phyloP scores from a whole-genome alignment of 2,329 filamentous ascomycete species.

The Cytospora piceae region DNA sequence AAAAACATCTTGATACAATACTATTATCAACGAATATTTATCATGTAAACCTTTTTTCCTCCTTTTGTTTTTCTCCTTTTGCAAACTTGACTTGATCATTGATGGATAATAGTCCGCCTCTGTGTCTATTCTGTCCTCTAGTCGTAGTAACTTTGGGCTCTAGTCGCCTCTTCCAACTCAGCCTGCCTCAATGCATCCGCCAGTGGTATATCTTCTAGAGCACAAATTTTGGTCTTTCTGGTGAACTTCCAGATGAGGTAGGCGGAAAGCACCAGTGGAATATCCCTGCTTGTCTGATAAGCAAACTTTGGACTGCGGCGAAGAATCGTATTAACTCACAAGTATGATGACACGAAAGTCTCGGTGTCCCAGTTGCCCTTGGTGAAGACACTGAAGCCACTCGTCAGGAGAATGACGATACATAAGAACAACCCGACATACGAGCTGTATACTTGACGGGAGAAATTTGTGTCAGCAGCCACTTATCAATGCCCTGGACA shows the following conservation, averaged over 20 bases:
- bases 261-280: conserved; percentile 59
- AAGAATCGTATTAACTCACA: conserved; percentile 48
- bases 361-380: conserved; percentile 60
- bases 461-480: conserved; percentile 7
- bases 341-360: conserved; percentile 63
- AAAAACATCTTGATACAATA: too few relatives aligned
- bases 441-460: conserved; percentile 58
- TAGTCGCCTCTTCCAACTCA: conserved; percentile 36
- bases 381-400: conserved; percentile 68
- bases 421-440: conserved; percentile 63
- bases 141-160: conserved; percentile 35
- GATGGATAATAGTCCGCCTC: background rate
- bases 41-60: too few relatives aligned
- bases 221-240: conserved; percentile 62
- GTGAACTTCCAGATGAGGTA: conserved; percentile 68
- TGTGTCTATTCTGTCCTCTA: background rate
- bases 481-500: background rate
- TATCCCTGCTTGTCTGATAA: conserved; percentile 49
- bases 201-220: conserved; percentile 56
- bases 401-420: conserved; percentile 69
- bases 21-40: too few relatives aligned
- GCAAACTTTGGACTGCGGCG: background rate
- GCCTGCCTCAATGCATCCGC: conserved; percentile 55
- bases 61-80: too few relatives aligned
- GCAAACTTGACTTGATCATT: too few relatives aligned